These are phyloP conservation scores for Tubosaeta sp. DNA, from an alignment of 768 basidiomycete species.

Conservation along the genomic window DNA sequence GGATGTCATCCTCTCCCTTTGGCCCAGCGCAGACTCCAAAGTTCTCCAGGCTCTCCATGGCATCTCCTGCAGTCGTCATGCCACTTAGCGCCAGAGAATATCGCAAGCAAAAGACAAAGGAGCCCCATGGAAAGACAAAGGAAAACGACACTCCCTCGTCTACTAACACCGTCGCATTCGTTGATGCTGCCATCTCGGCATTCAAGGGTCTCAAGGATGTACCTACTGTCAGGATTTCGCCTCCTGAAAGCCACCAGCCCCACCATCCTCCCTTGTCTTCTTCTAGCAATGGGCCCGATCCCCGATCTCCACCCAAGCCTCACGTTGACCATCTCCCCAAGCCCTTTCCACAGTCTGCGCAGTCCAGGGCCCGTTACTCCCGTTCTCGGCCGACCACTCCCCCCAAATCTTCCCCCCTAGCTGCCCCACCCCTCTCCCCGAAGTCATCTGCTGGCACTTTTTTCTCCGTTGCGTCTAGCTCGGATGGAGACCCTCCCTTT, in stretches of 20 bases:
- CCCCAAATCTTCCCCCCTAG: slow-evolving; percentile 13
- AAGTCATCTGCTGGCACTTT: slow-evolving; percentile 28
- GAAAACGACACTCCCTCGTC: slow-evolving; percentile 3
- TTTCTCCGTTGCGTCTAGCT: slow-evolving; percentile 15
- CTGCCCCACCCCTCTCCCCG: slow-evolving; percentile 16
- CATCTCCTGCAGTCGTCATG: slow-evolving; percentile 28
- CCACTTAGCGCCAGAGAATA: slow-evolving; percentile 29
- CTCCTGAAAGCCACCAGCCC: slow-evolving; percentile 2
- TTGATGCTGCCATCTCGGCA: slow-evolving; percentile 6
- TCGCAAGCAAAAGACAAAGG: slow-evolving; percentile 18
- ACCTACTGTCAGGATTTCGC: slow-evolving; percentile 15
- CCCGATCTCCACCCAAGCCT: slow-evolving; percentile 3
- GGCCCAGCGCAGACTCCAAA: slow-evolving; percentile 26
- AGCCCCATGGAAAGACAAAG: slow-evolving; percentile 2
- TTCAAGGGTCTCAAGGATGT: background rate
- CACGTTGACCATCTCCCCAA: background rate
- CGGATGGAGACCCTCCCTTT: slow-evolving; percentile 14
- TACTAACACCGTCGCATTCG: slow-evolving; percentile 9
- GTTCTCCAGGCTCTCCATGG: slow-evolving; percentile 29
- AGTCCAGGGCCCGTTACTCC: slow-evolving; percentile 4
- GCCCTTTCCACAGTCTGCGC: slow-evolving; percentile 4
- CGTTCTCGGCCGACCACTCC: slow-evolving; percentile 19
- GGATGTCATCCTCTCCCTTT: slow-evolving; percentile 28
- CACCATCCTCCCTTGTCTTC: background rate
- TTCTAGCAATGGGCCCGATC: background rate